Evolutionary conservation across 768 basidiomycete species (phyloP), one percentile per base, ranked within the genome.

Genomic region (Tephrocybe rancida): DNA sequence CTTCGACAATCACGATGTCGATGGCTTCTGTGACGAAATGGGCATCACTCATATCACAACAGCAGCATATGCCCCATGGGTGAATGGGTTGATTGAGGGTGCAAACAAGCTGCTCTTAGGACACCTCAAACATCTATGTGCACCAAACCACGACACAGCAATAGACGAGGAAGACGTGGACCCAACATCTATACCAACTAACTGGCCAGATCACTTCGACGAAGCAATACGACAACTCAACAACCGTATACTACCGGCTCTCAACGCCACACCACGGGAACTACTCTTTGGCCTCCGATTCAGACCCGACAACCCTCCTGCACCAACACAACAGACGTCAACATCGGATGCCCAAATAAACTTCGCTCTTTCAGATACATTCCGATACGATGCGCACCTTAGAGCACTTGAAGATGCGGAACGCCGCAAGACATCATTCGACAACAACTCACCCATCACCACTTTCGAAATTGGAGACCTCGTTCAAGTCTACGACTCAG

Each of bases 11-110:
- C 24, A 60, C 2, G 70, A 71, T 2, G 66, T 78, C 0, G 2
- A 32, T 0, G 61, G 48, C 2, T 57, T 60, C 46, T 79, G 74
- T 50, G 51, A 57, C 1, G 16, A 44, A 16, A 22, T 55, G 8
- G 56, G 62, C 6, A 9, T 8, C 35, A 9, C 9, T 7, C 7
- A 9, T 5, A 37, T 8, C 0, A 62, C 61, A 1, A 47, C 61
- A 27, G 48, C 61, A 2, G 69, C 70, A 1, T 77, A 77, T 44
- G 61, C 73, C 9, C 75, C 74, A 4, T 77, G 74, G 75, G 56
- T 75, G 9, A 76, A 75, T 46, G 69, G 74, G 0, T 56, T 74
- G 0, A 61, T 72, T 0, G 68, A 75, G 37, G 66, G 66, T 4
- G 57, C 65, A 0, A 77, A 78, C 54, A 62, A 61, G 7, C 65